phyloP scores from a whole-genome alignment of 345 rosid genomes.

The Lepidium sativum region DNA sequence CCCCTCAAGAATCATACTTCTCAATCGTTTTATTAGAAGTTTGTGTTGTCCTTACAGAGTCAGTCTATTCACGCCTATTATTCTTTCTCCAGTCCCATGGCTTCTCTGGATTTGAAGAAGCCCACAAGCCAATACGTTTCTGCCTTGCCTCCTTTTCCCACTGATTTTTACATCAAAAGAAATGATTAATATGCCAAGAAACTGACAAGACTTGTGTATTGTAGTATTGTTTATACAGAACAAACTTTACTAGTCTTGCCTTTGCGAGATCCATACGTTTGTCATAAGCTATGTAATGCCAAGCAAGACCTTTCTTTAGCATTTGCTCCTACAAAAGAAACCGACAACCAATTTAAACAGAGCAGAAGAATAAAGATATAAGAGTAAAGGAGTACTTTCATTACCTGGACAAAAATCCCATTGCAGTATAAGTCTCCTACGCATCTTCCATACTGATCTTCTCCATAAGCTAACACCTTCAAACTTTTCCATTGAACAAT shows the following conservation, averaged over 20 bases:
- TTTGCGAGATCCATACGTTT: constrained; percentile 43
- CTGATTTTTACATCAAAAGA: constrained; percentile 14
- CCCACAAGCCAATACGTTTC: constrained; percentile 71
- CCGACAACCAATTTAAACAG: not conserved
- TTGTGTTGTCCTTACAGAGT: not conserved
- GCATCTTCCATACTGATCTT: constrained; percentile 55
- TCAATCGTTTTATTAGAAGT: not conserved
- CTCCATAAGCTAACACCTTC: constrained; percentile 48
- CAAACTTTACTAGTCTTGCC: constrained; percentile 24
- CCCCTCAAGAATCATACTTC: not conserved
- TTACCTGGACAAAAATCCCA: constrained; percentile 50
- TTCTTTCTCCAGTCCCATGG: constrained; percentile 90
- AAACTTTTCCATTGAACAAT: constrained; percentile 58
- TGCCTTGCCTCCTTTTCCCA: constrained; percentile 78
- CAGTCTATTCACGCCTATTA: constrained; percentile 35
- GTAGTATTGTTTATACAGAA: not conserved
- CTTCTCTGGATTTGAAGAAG: constrained; percentile 56
- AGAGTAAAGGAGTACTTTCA: constrained; percentile 5
- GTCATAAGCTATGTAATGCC: constrained; percentile 74
- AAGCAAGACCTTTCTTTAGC: constrained; percentile 78
- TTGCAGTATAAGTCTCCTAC: constrained; percentile 74
- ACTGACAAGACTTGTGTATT: not conserved
- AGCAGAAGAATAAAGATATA: not conserved
- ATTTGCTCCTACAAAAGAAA: constrained; percentile 44
- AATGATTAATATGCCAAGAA: not conserved